Percentiles rank a stretch among this genome's conserved stretches.
Conservation (phyloP, 805 yeast genomes). For the Nakazawaea sp. region DNA sequence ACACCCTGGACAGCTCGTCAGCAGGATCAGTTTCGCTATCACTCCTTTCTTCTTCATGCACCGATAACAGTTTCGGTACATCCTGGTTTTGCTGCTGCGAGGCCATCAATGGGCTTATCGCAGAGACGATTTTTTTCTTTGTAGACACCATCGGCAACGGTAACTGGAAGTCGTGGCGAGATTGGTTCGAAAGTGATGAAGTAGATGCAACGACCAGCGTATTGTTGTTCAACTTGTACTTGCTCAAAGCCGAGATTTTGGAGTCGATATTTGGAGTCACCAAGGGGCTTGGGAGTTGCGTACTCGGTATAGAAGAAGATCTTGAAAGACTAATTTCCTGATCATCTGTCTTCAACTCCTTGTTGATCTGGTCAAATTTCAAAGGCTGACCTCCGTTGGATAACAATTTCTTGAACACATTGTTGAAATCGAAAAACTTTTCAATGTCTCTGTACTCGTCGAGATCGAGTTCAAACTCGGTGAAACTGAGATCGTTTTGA, state of each 20-base stretch:
- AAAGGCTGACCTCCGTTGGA: conserved; percentile 23
- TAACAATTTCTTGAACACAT: conserved; percentile 22
- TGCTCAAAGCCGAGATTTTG: neutral
- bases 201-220: no score
- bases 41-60: no score
- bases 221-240: neutral
- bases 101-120: neutral
- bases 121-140: neutral
- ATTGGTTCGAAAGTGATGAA: neutral
- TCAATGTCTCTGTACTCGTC: conserved; percentile 56
- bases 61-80: neutral
- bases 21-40: neutral
- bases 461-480: conserved; percentile 49
- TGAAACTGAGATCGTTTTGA: conserved; percentile 38
- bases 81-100: conserved; percentile 1
- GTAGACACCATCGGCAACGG: conserved; percentile 12
- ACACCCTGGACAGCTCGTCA: conserved; percentile 6
- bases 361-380: conserved; percentile 11
- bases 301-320: neutral
- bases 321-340: neutral
- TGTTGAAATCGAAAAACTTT: conserved; percentile 44
- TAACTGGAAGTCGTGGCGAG: conserved; percentile 5
- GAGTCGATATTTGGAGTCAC: conserved; percentile 13
- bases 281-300: conserved; percentile 17
- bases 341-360: neutral